Percentiles rank a stretch among this genome's conserved stretches.
phyloP scores from a whole-genome alignment of 2,329 filamentous ascomycete species.

The Alternaria alternata region DNA sequence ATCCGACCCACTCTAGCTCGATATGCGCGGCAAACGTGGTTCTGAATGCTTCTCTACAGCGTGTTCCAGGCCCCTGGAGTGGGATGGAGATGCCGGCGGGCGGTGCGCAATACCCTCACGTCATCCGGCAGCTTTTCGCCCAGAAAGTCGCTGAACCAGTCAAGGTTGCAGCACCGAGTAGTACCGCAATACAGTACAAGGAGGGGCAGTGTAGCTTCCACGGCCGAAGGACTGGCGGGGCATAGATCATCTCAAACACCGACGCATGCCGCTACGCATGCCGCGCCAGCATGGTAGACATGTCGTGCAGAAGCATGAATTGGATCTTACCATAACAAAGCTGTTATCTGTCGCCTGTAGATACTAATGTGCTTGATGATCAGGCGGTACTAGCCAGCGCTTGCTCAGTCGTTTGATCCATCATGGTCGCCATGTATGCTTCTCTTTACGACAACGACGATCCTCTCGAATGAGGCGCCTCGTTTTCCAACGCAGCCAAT shows the following conservation, averaged over 20 bases:
- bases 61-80: conserved; percentile 39
- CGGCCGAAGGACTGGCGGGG: conserved; percentile 28
- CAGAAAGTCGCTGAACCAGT: conserved; percentile 20
- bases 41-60: conserved; percentile 77
- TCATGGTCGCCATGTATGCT: background rate
- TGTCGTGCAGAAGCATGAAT: conserved; percentile 10
- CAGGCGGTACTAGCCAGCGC: background rate
- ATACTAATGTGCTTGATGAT: background rate
- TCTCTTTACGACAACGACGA: conserved; percentile 4
- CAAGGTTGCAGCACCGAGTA: conserved; percentile 23
- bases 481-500: conserved; percentile 6
- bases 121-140: conserved; percentile 33
- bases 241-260: conserved; percentile 17
- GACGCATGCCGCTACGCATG: conserved; percentile 22
- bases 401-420: background rate
- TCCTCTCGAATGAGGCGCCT: conserved; percentile 11
- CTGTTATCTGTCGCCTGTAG: background rate
- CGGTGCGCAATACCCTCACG: conserved; percentile 28
- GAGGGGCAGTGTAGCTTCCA: conserved; percentile 29
- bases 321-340: background rate
- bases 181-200: conserved; percentile 19
- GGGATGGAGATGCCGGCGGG: conserved; percentile 24
- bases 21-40: conserved; percentile 57
- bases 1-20: conserved; percentile 27
- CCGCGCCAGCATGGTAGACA: conserved; percentile 1